A percentile compares a stretch with the other conserved stretches of the same genome.
Conservation (phyloP, 169 alveolate genomes). For the Eimeria brunetti region DNA sequence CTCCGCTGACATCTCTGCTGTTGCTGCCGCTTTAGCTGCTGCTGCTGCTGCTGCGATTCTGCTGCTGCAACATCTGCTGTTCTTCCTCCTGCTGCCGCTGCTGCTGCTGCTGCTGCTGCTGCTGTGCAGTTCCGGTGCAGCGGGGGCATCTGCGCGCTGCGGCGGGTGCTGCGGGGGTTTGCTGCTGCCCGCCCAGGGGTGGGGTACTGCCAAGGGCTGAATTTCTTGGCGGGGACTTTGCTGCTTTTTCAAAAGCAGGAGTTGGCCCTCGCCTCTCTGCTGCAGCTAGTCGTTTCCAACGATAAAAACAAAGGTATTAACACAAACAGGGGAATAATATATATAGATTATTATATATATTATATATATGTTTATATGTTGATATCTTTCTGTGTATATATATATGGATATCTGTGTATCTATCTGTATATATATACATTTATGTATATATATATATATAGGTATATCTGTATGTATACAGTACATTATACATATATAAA, state of each 20-base stretch:
- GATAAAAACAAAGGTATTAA: conserved; percentile 85
- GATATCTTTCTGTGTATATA: not conserved
- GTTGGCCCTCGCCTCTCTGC: conserved; percentile 91
- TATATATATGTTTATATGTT: conserved; percentile 18
- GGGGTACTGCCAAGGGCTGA: conserved; percentile 89
- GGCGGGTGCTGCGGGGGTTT: conserved; percentile 90
- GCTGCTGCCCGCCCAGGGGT: conserved; percentile 90
- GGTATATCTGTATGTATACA: too few species aligned
- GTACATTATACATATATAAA: too few species aligned
- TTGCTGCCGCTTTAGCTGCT: not conserved
- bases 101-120: conserved; percentile 40
- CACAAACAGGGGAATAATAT: not conserved
- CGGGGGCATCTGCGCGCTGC: conserved; percentile 84
- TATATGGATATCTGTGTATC: too few species aligned
- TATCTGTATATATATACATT: too few species aligned
- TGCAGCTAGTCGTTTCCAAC: conserved; percentile 89
- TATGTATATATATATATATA: too few species aligned
- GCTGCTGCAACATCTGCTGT: too few species aligned
- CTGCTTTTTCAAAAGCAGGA: conserved; percentile 90
- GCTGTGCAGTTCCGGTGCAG: conserved; percentile 56
- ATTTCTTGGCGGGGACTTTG: conserved; percentile 89
- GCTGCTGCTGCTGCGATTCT: not conserved
- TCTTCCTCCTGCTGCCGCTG: not conserved
- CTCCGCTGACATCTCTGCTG: not conserved
- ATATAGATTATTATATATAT: not conserved